A percentile compares a stretch with the other conserved stretches of the same genome.
Conservation (phyloP, 148 eudicot genomes). For the Selenicereus undatus region DNA sequence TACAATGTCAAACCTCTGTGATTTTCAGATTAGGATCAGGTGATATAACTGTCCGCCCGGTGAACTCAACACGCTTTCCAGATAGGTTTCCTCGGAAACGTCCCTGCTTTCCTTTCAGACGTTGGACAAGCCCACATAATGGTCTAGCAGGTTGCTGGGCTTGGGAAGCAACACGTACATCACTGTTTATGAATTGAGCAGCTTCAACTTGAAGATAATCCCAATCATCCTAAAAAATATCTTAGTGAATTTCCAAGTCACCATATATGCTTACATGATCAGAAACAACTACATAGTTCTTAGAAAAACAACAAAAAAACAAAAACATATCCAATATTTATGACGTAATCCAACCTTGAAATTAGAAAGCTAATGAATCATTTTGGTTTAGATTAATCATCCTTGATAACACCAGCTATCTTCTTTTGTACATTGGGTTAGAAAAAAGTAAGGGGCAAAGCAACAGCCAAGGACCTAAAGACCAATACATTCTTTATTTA, state of each 20-base stretch:
- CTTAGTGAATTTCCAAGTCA: neutral
- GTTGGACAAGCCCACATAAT: constrained; percentile 85
- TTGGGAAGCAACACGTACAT: constrained; percentile 51
- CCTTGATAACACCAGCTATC: no score
- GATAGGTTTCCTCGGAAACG: constrained; percentile 90
- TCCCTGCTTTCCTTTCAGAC: constrained; percentile 96
- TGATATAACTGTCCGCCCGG: constrained; percentile 96
- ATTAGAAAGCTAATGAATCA: no score
- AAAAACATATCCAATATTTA: no score
- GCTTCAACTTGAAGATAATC: constrained; percentile 72
- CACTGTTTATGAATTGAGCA: constrained; percentile 90
- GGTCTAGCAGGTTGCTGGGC: constrained; percentile 38
- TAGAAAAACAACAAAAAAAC: neutral
- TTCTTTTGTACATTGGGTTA: no score
- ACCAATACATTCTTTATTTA: no score
- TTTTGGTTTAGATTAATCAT: no score
- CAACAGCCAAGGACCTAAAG: no score
- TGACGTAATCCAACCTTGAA: no score
- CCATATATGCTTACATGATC: constrained; percentile 4
- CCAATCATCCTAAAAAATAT: constrained; percentile 57
- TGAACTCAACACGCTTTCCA: constrained; percentile 97
- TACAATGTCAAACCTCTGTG: constrained; percentile 56
- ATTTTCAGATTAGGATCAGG: constrained; percentile 98
- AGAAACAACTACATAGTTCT: neutral
- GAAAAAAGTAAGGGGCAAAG: no score